phyloP scores from a whole-genome alignment of 192 early-diverging fungal species.

The Mortierella claussenii region DNA sequence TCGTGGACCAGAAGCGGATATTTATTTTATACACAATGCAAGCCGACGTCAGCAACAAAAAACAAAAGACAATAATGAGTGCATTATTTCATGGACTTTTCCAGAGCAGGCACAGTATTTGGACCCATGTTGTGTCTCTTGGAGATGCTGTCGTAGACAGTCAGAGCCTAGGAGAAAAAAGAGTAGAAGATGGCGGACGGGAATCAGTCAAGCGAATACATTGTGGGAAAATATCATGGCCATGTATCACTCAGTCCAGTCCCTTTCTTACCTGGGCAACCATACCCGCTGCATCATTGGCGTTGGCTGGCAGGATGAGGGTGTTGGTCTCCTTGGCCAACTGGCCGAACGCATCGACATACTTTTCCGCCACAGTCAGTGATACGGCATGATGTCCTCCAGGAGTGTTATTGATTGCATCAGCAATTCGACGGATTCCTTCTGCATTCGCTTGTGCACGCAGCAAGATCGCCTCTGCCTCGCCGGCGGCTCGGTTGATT shows the following conservation, averaged over 20 bases:
- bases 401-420: slow-evolving; percentile 72
- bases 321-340: slow-evolving; percentile 93
- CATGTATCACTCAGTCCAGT: no score
- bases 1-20: no score
- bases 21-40: no score
- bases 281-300: slow-evolving; percentile 85
- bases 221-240: background rate
- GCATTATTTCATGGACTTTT: background rate
- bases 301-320: slow-evolving; percentile 86
- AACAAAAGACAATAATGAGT: no score
- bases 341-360: slow-evolving; percentile 90
- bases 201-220: background rate
- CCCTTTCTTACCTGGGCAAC: slow-evolving; percentile 87
- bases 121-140: slow-evolving; percentile 30
- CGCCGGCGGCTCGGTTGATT: slow-evolving; percentile 91
- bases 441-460: slow-evolving; percentile 84
- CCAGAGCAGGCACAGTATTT: background rate
- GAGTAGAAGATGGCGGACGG: background rate
- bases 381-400: slow-evolving; percentile 86
- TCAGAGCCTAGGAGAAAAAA: slow-evolving; percentile 42
- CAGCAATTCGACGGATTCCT: slow-evolving; percentile 81
- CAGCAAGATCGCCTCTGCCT: slow-evolving; percentile 89
- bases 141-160: slow-evolving; percentile 58
- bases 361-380: slow-evolving; percentile 95
- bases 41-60: no score